These are phyloP conservation scores for Colletotrichum sp. DNA, from an alignment of 2,329 filamentous ascomycete genomes.

Conservation along the genomic window DNA sequence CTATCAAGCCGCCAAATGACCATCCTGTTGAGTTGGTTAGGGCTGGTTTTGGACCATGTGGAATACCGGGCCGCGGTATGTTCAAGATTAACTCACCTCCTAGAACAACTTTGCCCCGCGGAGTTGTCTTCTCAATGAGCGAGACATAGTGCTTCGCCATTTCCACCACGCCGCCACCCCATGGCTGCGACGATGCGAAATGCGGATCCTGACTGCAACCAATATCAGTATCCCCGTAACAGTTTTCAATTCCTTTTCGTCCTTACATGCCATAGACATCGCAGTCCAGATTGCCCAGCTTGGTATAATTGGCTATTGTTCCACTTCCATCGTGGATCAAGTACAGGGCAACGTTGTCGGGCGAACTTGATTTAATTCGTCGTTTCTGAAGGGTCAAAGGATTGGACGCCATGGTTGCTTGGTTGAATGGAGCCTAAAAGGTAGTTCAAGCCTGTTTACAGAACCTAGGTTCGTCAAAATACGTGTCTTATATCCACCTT, in stretches of 20 bases:
- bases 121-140: not conserved
- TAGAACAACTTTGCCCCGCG: not conserved
- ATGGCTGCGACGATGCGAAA: not conserved
- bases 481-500: not conserved
- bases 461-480: not conserved
- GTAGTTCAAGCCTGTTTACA: not conserved
- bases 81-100: not conserved
- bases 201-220: not conserved
- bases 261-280: not conserved
- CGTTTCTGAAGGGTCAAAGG: not conserved
- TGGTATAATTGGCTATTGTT: not conserved
- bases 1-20: not conserved
- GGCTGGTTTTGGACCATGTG: not conserved
- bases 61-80: not conserved
- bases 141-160: not conserved
- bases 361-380: not conserved
- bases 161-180: not conserved
- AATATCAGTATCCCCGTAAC: not conserved
- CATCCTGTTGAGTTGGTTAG: not conserved
- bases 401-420: not conserved
- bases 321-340: not conserved
- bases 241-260: not conserved
- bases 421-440: not conserved
- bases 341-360: not conserved
- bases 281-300: not conserved